Evolutionary conservation across 139 green algal genomes (phyloP).

Genomic region (Coccomyxa sp.): DNA sequence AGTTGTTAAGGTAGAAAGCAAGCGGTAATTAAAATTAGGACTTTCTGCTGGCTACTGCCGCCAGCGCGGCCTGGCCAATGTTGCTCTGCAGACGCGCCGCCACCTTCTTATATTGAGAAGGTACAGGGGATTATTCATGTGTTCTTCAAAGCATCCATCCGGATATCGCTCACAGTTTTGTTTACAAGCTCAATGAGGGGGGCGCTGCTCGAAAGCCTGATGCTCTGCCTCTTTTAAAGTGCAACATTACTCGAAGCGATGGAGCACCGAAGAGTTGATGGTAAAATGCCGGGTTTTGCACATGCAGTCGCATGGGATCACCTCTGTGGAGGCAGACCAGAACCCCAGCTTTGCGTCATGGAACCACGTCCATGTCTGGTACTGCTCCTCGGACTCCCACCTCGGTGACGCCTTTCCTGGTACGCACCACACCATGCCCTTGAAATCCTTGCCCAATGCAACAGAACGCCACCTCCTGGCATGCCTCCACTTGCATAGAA

Average conservation of each 20-base stretch:
- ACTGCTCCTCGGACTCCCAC: slow-evolving; percentile 11
- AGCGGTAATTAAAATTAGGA: not conserved
- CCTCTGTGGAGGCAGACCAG: not conserved
- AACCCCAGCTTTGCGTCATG: slow-evolving; percentile 2
- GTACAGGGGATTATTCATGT: not conserved
- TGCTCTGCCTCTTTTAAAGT: too few species aligned
- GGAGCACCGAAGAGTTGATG: not conserved
- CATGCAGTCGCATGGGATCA: slow-evolving; percentile 4
- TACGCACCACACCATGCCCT: not conserved
- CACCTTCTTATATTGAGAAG: too few species aligned
- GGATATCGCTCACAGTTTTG: not conserved
- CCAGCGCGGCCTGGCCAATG: not conserved
- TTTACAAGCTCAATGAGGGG: not conserved
- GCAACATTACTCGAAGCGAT: not conserved
- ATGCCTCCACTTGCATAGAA: too few species aligned
- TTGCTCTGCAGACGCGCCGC: too few species aligned
- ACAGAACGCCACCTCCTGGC: not conserved
- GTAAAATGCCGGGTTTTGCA: not conserved
- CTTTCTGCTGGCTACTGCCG: not conserved
- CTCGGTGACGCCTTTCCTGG: not conserved
- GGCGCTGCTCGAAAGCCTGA: not conserved
- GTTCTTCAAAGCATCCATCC: not conserved
- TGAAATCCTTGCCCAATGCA: not conserved
- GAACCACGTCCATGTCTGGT: slow-evolving; percentile 11
- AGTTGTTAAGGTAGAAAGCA: not conserved